These are phyloP conservation scores for Eucalyptus microcorys DNA, from an alignment of 345 rosid genomes.

Conservation along the genomic window DNA sequence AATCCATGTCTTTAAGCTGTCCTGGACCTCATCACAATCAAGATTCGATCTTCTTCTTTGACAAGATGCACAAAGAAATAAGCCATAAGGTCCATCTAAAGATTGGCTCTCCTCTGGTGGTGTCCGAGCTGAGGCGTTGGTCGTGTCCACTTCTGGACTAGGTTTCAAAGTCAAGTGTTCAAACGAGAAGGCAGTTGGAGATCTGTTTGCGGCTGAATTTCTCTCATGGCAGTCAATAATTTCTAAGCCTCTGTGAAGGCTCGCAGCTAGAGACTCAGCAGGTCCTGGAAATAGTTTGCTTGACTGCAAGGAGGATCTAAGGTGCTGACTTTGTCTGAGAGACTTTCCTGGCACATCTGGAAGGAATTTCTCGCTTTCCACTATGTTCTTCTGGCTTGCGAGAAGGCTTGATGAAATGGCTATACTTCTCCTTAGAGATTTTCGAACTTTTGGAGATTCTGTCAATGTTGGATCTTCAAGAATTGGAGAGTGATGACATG, in stretches of 20 bases:
- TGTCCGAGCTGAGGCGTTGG: constrained; percentile 29
- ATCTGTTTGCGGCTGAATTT: constrained; percentile 40
- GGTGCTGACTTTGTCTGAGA: constrained; percentile 35
- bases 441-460: constrained; percentile 84
- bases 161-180: constrained; percentile 64
- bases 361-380: constrained; percentile 22
- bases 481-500: constrained; percentile 35
- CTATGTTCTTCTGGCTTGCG: constrained; percentile 33
- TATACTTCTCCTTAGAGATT: constrained; percentile 50
- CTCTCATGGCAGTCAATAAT: constrained; percentile 60
- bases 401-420: constrained; percentile 34
- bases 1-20: constrained; percentile 45
- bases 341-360: constrained; percentile 12
- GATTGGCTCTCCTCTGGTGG: constrained; percentile 13
- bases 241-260: constrained; percentile 87
- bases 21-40: constrained; percentile 19
- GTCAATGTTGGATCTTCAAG: constrained; percentile 75
- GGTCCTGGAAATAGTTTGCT: constrained; percentile 64
- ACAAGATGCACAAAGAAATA: constrained; percentile 61
- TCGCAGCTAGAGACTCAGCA: constrained; percentile 83
- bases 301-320: constrained; percentile 61
- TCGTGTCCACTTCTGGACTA: constrained; percentile 39
- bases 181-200: constrained; percentile 67
- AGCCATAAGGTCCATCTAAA: constrained; percentile 14
- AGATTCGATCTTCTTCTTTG: constrained; percentile 23